Evolutionary conservation across 225 moss, liverwort and hornwort species (phyloP).

Genomic region (Thuidium tamariscinum): DNA sequence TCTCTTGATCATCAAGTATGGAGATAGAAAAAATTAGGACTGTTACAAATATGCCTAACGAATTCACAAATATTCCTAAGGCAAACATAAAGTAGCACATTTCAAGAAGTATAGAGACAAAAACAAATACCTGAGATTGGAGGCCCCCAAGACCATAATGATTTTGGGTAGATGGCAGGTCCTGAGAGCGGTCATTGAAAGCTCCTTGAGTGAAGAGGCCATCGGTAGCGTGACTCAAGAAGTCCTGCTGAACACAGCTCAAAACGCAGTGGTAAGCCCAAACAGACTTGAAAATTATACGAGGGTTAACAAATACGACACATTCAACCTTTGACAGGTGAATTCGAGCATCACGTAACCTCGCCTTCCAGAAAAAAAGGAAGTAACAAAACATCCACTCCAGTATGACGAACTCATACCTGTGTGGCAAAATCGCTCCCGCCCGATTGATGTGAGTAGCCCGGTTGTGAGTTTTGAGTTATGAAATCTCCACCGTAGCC

Average conservation of each 20-base stretch:
- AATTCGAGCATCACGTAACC: background rate
- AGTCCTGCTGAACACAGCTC: conserved; percentile 44
- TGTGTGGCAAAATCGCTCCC: conserved; percentile 85
- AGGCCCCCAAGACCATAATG: conserved; percentile 85
- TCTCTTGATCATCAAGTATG: background rate
- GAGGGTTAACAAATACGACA: background rate
- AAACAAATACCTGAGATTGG: conserved; percentile 66
- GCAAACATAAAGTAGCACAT: background rate
- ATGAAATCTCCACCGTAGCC: conserved; percentile 69
- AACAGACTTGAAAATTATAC: background rate
- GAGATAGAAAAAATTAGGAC: background rate
- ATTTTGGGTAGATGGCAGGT: conserved; percentile 73
- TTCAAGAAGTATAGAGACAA: background rate
- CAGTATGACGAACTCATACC: conserved; percentile 8
- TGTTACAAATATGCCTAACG: background rate
- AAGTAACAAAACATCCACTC: background rate
- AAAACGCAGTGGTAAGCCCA: background rate
- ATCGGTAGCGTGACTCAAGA: conserved; percentile 81
- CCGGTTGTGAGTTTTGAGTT: conserved; percentile 76
- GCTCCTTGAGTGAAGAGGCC: conserved; percentile 94
- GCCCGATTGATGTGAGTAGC: conserved; percentile 54
- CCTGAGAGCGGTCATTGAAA: conserved; percentile 84
- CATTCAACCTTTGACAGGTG: background rate
- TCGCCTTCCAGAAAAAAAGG: background rate
- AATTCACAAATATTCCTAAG: background rate